Conservation (phyloP, 1,284 basidiomycete species). For the Fomitopsis betulina region DNA sequence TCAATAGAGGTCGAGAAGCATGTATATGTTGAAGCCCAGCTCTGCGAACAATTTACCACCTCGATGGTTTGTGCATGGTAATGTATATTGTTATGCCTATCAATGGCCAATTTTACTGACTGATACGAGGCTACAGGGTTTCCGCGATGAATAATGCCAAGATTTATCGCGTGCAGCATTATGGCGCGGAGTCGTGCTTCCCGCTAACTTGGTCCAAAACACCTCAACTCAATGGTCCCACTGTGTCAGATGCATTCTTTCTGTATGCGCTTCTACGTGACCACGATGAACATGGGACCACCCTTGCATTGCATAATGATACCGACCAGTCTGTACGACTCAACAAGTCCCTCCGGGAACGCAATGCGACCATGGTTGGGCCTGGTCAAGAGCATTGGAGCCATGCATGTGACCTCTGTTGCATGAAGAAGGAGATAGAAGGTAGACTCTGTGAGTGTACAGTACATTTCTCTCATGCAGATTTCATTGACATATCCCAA, state of each 20-base stretch:
- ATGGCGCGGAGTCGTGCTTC: background rate
- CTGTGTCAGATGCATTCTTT: background rate
- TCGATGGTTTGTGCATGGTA: too few relatives aligned
- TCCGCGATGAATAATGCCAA: background rate
- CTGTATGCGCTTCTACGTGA: background rate
- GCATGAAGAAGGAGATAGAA: background rate
- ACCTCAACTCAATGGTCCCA: background rate
- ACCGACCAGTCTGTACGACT: background rate
- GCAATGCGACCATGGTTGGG: background rate
- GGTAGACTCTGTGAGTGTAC: background rate
- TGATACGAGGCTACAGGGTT: too few relatives aligned
- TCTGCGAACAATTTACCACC: too few relatives aligned
- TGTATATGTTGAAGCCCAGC: too few relatives aligned
- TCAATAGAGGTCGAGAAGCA: too few relatives aligned
- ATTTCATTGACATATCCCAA: too few relatives aligned
- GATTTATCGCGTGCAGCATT: background rate
- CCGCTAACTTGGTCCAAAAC: background rate
- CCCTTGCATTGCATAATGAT: background rate
- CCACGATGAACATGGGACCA: background rate
- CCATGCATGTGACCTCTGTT: background rate
- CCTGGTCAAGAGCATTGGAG: background rate
- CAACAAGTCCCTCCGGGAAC: background rate
- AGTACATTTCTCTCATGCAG: constrained; percentile 4
- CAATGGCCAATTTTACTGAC: too few relatives aligned
- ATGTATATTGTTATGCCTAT: too few relatives aligned